phyloP scores from a whole-genome alignment of 2,329 filamentous ascomycete genomes.

The Botrytis aclada region DNA sequence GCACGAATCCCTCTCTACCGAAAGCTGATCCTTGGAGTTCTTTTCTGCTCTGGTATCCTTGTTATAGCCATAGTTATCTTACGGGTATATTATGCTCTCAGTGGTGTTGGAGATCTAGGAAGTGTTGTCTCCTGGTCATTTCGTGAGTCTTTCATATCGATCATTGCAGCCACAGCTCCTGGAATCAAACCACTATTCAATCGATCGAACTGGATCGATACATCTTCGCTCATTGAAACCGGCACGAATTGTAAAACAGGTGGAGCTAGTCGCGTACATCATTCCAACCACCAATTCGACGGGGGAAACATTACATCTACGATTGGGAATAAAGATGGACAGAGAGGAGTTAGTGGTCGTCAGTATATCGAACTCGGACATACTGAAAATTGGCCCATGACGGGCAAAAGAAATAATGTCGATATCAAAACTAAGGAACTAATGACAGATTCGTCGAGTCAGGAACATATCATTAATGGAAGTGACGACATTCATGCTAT shows the following conservation, averaged over 20 bases:
- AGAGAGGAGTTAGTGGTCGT: background rate
- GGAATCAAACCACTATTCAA: background rate
- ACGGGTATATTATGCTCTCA: background rate
- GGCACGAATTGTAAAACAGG: background rate
- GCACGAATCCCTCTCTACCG: background rate
- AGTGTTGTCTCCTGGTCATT: background rate
- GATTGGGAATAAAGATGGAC: background rate
- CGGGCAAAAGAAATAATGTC: background rate
- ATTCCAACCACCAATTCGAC: background rate
- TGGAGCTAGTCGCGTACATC: background rate
- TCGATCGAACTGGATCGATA: background rate
- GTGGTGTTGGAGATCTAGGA: background rate
- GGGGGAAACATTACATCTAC: background rate
- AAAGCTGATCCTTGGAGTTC: background rate
- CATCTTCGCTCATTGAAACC: background rate
- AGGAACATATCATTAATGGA: background rate
- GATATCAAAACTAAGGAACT: background rate
- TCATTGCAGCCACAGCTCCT: background rate
- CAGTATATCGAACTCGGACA: slow-evolving; percentile 2
- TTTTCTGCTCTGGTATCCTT: background rate
- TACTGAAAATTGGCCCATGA: background rate
- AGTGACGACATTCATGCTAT: background rate
- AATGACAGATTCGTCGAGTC: background rate
- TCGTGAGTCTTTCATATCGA: background rate
- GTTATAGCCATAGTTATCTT: background rate